A percentile compares a stretch with the other conserved stretches of the same genome.
Conservation (phyloP, 2,329 filamentous ascomycete genomes). For the Xylaria sp. region DNA sequence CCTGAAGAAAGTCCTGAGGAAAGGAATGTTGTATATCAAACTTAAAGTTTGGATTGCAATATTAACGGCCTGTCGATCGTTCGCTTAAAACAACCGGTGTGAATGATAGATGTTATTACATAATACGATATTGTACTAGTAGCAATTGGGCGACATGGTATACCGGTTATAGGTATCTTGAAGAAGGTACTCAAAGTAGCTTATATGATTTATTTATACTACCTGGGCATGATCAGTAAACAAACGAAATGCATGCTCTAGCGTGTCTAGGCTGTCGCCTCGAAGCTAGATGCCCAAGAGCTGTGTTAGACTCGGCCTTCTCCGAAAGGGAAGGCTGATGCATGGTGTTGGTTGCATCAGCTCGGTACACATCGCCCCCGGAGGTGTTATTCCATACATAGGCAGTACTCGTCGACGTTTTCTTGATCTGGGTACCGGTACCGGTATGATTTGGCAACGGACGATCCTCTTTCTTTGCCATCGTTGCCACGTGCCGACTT, state of each 20-base stretch:
- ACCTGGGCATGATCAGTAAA: not conserved
- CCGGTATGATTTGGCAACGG: constrained; percentile 22
- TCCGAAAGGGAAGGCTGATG: constrained; percentile 31
- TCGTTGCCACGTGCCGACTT: constrained; percentile 1
- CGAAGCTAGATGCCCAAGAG: too few species aligned
- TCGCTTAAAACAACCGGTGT: not conserved
- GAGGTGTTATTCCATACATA: constrained; percentile 13
- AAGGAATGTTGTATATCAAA: not conserved
- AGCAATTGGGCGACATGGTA: constrained; percentile 1
- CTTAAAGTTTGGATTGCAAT: not conserved
- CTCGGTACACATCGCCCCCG: constrained; percentile 19
- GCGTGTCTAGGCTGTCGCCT: not conserved
- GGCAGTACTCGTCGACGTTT: constrained; percentile 11
- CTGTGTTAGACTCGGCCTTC: constrained; percentile 24
- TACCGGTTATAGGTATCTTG: not conserved
- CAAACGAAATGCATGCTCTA: not conserved
- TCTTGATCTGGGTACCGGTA: not conserved
- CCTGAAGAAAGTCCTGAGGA: too few species aligned
- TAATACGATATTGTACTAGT: too few species aligned
- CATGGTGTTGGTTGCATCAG: constrained; percentile 12
- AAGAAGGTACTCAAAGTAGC: not conserved
- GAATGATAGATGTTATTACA: constrained; percentile 8
- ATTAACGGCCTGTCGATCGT: constrained; percentile 10
- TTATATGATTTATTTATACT: too few species aligned
- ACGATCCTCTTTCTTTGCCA: constrained; percentile 4